phyloP scores from a whole-genome alignment of 2,329 filamentous ascomycete genomes.

The Gaeumannomyces sp. region DNA sequence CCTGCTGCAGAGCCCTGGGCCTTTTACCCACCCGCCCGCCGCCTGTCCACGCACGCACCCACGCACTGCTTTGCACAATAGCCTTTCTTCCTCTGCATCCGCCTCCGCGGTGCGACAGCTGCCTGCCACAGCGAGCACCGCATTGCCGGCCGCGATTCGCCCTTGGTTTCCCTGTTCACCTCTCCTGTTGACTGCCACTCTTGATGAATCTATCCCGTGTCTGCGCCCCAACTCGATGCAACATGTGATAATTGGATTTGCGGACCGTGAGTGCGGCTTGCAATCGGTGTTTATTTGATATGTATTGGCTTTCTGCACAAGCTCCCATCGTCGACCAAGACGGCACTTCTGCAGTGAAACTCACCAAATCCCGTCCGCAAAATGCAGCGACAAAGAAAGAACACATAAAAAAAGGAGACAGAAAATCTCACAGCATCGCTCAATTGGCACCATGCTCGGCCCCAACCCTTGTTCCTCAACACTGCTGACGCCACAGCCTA shows the following conservation, averaged over 20 bases:
- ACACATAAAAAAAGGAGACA: not conserved
- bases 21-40: not conserved
- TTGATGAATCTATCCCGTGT: not conserved
- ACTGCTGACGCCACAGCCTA: not conserved
- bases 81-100: not conserved
- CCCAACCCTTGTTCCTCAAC: not conserved
- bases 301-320: no score
- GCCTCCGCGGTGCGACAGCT: not conserved
- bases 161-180: no score
- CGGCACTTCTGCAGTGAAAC: not conserved
- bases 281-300: not conserved
- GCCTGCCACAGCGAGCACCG: no score
- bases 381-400: not conserved
- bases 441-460: not conserved
- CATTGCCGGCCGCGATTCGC: no score
- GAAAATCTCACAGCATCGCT: not conserved
- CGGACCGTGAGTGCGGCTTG: not conserved
- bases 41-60: not conserved
- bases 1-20: not conserved
- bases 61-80: not conserved
- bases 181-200: not conserved
- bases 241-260: not conserved
- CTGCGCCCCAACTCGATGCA: not conserved
- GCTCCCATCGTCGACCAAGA: not conserved
- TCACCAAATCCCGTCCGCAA: not conserved